Conservation (phyloP, 2,329 filamentous ascomycete genomes). For the Ploettnerulaceae sp. region DNA sequence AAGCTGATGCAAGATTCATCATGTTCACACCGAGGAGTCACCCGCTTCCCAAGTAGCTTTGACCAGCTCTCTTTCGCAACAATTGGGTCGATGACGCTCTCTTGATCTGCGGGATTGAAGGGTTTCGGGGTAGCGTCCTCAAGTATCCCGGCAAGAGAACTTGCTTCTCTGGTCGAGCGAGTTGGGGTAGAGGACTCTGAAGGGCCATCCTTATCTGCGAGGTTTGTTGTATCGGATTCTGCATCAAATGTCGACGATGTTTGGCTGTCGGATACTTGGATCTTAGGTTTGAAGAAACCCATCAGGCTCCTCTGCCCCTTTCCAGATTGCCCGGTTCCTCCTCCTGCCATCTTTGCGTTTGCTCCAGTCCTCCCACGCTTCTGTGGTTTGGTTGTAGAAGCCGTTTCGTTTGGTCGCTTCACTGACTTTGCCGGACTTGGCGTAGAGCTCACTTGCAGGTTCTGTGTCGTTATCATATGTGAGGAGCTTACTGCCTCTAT, state of each 20-base stretch:
- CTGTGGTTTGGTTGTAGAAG: constrained; percentile 24
- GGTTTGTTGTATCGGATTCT: constrained; percentile 2
- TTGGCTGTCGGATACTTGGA: constrained; percentile 17
- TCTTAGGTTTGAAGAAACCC: constrained; percentile 72
- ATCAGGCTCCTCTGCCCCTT: constrained; percentile 45
- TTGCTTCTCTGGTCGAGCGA: background rate
- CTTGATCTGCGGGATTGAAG: constrained; percentile 20
- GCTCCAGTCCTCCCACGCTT: constrained; percentile 49
- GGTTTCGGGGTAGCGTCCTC: constrained; percentile 7
- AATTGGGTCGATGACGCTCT: constrained; percentile 59
- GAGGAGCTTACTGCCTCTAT: background rate
- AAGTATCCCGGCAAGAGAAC: background rate
- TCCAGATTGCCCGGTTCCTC: constrained; percentile 45
- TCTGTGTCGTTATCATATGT: constrained; percentile 10
- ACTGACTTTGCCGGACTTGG: constrained; percentile 19
- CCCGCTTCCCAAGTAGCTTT: constrained; percentile 71
- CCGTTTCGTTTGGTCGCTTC: constrained; percentile 19
- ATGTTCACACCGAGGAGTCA: constrained; percentile 79
- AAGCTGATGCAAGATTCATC: constrained; percentile 79
- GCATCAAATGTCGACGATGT: background rate
- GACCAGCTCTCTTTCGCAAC: constrained; percentile 78
- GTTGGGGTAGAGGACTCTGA: constrained; percentile 8
- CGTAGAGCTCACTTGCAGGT: constrained; percentile 11
- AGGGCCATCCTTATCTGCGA: background rate
- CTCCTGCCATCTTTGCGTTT: constrained; percentile 19